Base-by-base conservation (phyloP, 129 eudicot genomes). In the Cynara cardunculus region DNA sequence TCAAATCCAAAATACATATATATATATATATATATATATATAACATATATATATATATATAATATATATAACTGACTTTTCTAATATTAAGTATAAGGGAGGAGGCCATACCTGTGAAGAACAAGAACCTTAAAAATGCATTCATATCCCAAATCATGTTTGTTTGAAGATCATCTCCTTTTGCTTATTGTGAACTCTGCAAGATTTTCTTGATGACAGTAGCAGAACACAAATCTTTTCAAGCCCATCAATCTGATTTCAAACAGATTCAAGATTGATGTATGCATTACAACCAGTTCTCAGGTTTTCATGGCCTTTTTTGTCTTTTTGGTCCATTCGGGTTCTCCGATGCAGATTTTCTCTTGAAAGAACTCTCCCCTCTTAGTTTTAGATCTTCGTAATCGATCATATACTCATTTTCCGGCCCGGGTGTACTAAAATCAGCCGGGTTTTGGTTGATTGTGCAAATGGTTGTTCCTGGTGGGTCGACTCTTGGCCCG, bases 391-490 rank as follows among this genome's bases (percentile, higher is more conserved):
- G 65, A 84, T 91, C 93, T 69, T 86, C 87, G 9, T 73, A 83
- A 25, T 37, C 66, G 12, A 89, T 78, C 78, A 87, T 92, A 71
- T 79, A 90, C 28, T 25, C 37, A 27, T 89, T 90, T 44, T 87
- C 84, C 21, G 87, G 83, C n/a, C 90, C 91, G 3, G 97, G 97
- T 65, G 82, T 39, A 74, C 89, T 87, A 75, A 90, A 90, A 82
- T 94, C 98, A 71, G 97, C 96, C 18, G 98, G 98, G 77, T 94
- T 94, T 81, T 32, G 67, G 88, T 92, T 94, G 8, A 92, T 41
- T 0, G 74, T 70, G 86, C 98, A 94, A 4, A 83, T 78, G 27
- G 68, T 88, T 28, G 67, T 78, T 56, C 72, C 34, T 16, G 76
- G 26, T 6, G 41, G 37, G 68, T 61, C 75, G 21, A 59, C 30